Evolutionary conservation across 2,329 filamentous ascomycete genomes (phyloP), one percentile per base, ranked within the genome.

Genomic region (Lasiodiplodia hormozganensis): DNA sequence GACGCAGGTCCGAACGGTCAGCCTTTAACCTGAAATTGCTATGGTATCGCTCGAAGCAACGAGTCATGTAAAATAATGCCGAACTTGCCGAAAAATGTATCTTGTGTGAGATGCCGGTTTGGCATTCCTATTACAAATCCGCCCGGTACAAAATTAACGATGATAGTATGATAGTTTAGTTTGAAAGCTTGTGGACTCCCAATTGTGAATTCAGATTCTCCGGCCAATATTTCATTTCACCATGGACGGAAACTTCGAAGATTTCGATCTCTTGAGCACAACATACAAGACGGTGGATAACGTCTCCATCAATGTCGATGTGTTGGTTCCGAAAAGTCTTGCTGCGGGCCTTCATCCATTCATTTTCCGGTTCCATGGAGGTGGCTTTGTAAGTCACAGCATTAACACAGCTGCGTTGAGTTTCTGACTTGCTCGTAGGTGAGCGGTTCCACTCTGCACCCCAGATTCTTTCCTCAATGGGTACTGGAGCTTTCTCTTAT

Each of bases 291-390:
- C 58, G 4, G 40, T 34, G n/a, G 12, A 21, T 2, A 18, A 0
- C 40, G 28, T 18, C 2, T 3, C 40, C 7, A 62, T 62, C 40
- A 62, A 34, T 18, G 40, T 23, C 40, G 58, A 62, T 3, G 38
- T 62, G 0, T 25, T 62, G 23, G 34, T 51, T 1, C 58, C 58
- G 4, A 11, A 49, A 3, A 69, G 72, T 1, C 65, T 62, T 8
- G 14, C 21, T 16, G 38, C 58, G 2, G 40, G 43, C 11, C 6
- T n/a, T n/a, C 6, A 78, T 78, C 66, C 75, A 0, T 57, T 83
- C 0, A 74, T 83, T 12, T 73, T 83, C 28, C 80, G 79, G 38
- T 83, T 81, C 60, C 83, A 85, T 49, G 82, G 83, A 16, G 83
- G 83, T 21, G 80, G 78, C 11, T 74, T 84, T 56, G 80, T 82